Evolutionary conservation across 495 filamentous ascomycete genomes (phyloP).

Genomic region (Tetracladium setigerum): DNA sequence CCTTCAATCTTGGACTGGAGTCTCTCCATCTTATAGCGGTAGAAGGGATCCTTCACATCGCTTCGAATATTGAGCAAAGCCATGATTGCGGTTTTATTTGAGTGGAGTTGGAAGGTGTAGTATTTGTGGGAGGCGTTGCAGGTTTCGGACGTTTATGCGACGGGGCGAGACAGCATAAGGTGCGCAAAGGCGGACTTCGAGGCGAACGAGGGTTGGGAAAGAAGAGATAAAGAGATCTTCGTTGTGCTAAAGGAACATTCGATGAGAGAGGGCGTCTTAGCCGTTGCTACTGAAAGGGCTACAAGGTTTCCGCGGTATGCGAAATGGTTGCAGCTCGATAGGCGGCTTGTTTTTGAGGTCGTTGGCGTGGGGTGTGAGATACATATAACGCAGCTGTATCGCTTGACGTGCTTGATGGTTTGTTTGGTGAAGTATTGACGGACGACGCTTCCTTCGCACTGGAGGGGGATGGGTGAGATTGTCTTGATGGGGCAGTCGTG

Average conservation of each 20-base stretch:
- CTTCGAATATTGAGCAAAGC: conserved; percentile 95
- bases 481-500: conserved; percentile 3
- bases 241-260: conserved; percentile 36
- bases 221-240: conserved; percentile 33
- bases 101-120: conserved; percentile 9
- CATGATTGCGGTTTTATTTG: conserved; percentile 50
- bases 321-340: conserved; percentile 90
- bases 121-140: conserved; percentile 19
- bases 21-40: conserved; percentile 99
- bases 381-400: conserved; percentile 59
- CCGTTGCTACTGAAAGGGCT: conserved; percentile 68
- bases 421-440: conserved; percentile 14
- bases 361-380: conserved; percentile 66
- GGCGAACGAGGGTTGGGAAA: conserved; percentile 23
- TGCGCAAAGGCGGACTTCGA: conserved; percentile 34
- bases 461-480: conserved; percentile 2
- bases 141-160: conserved; percentile 32
- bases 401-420: conserved; percentile 17
- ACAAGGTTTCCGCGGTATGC: conserved; percentile 83
- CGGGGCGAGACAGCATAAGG: conserved; percentile 35
- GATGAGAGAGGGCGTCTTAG: conserved; percentile 49
- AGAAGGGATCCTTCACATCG: conserved; percentile 98
- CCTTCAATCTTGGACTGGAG: conserved; percentile 99
- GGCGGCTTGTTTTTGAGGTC: conserved; percentile 75
- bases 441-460: conserved; percentile 14